These are phyloP conservation scores for Alternaria atra DNA, from an alignment of 2,329 filamentous ascomycete genomes.

Conservation along the genomic window DNA sequence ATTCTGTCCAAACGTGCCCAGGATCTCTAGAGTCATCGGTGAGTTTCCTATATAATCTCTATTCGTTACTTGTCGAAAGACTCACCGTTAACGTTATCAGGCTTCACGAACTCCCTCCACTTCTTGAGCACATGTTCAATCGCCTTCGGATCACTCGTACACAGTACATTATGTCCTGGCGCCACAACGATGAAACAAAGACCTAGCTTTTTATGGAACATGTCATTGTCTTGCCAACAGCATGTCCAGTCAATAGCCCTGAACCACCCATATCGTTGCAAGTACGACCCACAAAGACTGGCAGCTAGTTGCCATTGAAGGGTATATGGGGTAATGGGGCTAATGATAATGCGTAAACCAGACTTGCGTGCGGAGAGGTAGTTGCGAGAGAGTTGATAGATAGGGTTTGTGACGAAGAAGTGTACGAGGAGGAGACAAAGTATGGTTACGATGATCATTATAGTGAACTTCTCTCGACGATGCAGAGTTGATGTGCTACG, in stretches of 20 bases:
- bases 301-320: constrained; percentile 20
- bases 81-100: constrained; percentile 31
- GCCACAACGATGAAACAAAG: constrained; percentile 26
- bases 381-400: constrained; percentile 20
- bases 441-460: constrained; percentile 11
- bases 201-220: constrained; percentile 23
- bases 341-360: constrained; percentile 23
- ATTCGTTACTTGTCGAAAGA: background rate
- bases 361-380: constrained; percentile 25
- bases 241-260: constrained; percentile 25
- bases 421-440: constrained; percentile 8
- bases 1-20: constrained; percentile 32
- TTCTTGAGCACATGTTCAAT: constrained; percentile 24
- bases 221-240: constrained; percentile 26
- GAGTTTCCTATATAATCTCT: background rate
- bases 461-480: background rate
- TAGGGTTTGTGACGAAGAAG: constrained; percentile 1
- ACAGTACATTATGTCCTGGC: constrained; percentile 22
- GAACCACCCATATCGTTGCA: constrained; percentile 23
- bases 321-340: constrained; percentile 28
- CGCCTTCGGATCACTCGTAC: constrained; percentile 26
- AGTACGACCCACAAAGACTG: background rate
- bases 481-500: background rate
- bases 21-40: constrained; percentile 8
- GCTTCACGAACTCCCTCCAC: constrained; percentile 35